Evolutionary conservation across 495 filamentous ascomycete genomes (phyloP).

Genomic region (Penicillium samsonianum): DNA sequence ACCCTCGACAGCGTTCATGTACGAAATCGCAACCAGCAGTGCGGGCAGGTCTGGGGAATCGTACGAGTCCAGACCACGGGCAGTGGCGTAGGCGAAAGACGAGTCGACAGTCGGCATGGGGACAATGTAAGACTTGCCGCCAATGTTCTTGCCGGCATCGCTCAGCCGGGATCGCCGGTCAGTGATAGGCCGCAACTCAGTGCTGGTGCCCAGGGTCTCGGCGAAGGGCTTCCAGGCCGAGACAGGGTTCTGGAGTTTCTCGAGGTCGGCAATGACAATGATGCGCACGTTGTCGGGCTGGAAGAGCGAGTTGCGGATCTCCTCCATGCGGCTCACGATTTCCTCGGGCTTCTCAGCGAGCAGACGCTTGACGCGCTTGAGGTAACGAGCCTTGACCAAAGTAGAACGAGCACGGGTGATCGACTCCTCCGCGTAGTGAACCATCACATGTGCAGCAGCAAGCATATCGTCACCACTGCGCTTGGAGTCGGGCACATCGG

Average conservation of each 20-base stretch:
- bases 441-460: conserved; percentile 73
- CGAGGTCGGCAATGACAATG: conserved; percentile 78
- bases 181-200: conserved; percentile 60
- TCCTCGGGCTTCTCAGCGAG: conserved; percentile 69
- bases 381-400: conserved; percentile 83
- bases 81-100: conserved; percentile 79
- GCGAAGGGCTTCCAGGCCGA: conserved; percentile 75
- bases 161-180: conserved; percentile 63
- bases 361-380: conserved; percentile 77
- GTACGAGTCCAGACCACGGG: conserved; percentile 71
- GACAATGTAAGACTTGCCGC: conserved; percentile 73
- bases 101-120: conserved; percentile 92
- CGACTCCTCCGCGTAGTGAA: conserved; percentile 72
- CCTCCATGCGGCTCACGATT: conserved; percentile 73
- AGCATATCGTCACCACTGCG: conserved; percentile 73
- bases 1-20: conserved; percentile 91
- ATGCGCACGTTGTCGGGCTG: conserved; percentile 80
- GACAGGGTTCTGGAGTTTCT: conserved; percentile 76
- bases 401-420: conserved; percentile 75
- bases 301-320: conserved; percentile 71
- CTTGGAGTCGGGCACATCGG: conserved; percentile 92
- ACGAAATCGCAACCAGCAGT: conserved; percentile 80
- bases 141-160: conserved; percentile 68
- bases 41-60: conserved; percentile 78
- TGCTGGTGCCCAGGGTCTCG: conserved; percentile 44